phyloP scores from a whole-genome alignment of 2,329 filamentous ascomycete genomes.

The Alternaria triticina region DNA sequence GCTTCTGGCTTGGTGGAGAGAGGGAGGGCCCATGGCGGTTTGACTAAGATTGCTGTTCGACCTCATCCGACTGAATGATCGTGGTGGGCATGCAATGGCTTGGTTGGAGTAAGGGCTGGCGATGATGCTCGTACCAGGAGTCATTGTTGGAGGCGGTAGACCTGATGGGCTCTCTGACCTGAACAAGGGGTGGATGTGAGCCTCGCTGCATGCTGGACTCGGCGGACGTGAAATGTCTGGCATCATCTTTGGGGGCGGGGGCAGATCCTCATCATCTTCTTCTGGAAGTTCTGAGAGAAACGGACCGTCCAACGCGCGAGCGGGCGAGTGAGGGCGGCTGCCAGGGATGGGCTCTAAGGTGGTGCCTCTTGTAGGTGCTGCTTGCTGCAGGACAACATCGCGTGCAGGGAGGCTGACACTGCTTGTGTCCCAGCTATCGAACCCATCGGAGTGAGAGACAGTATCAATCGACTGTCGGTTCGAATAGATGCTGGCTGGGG shows the following conservation, averaged over 20 bases:
- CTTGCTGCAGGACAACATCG: constrained; percentile 51
- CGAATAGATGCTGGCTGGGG: constrained; percentile 41
- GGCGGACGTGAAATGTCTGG: constrained; percentile 44
- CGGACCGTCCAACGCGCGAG: constrained; percentile 62
- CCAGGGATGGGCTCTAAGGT: constrained; percentile 74
- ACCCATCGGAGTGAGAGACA: constrained; percentile 61
- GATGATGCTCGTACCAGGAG: constrained; percentile 73
- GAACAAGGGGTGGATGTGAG: constrained; percentile 80
- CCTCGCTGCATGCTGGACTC: constrained; percentile 59
- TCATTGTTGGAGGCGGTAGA: constrained; percentile 64
- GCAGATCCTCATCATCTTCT: constrained; percentile 37
- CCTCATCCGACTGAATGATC: constrained; percentile 47
- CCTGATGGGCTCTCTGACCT: constrained; percentile 70
- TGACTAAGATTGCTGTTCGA: constrained; percentile 38
- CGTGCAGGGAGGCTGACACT: constrained; percentile 68
- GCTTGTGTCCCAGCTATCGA: constrained; percentile 79
- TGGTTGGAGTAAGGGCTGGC: constrained; percentile 73
- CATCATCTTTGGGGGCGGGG: constrained; percentile 41
- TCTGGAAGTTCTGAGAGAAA: constrained; percentile 42
- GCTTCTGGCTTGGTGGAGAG: constrained; percentile 32
- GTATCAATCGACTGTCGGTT: constrained; percentile 44
- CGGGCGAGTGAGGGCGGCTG: constrained; percentile 70
- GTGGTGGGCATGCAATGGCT: constrained; percentile 56
- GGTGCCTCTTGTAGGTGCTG: constrained; percentile 51
- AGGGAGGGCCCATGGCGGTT: constrained; percentile 19